These are phyloP conservation scores for Pluteus cervinus DNA, from an alignment of 768 basidiomycete species.

Conservation along the genomic window DNA sequence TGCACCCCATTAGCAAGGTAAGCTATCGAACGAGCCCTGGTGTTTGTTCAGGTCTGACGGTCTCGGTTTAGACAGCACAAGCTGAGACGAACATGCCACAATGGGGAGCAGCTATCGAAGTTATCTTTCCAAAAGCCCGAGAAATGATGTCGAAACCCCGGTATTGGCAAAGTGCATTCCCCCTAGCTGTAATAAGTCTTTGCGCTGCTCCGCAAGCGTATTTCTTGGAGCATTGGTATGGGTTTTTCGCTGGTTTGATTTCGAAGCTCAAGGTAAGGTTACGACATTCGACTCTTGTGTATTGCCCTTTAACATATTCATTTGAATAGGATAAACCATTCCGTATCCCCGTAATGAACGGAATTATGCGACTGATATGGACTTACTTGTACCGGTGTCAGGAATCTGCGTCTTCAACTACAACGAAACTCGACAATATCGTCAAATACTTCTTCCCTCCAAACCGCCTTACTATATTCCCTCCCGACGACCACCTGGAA, in stretches of 20 bases:
- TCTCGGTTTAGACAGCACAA: constrained; percentile 66
- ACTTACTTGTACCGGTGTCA: constrained; percentile 93
- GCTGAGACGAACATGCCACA: constrained; percentile 94
- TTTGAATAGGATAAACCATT: constrained; percentile 71
- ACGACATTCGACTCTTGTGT: background rate
- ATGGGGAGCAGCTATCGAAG: constrained; percentile 89
- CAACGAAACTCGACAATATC: constrained; percentile 69
- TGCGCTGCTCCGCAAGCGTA: constrained; percentile 85
- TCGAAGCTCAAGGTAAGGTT: constrained; percentile 71
- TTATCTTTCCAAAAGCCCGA: constrained; percentile 73
- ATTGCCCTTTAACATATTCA: constrained; percentile 7
- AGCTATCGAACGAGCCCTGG: constrained; percentile 5
- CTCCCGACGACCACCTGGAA: constrained; percentile 71
- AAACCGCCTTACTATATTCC: constrained; percentile 52
- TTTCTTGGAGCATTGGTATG: constrained; percentile 77
- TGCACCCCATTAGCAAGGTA: constrained; percentile 90
- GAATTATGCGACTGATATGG: constrained; percentile 81
- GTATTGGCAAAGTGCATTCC: constrained; percentile 86
- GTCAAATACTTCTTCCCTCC: constrained; percentile 77
- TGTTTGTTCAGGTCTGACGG: constrained; percentile 3
- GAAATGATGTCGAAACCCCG: constrained; percentile 86
- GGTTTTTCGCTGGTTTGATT: constrained; percentile 66
- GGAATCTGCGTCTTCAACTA: constrained; percentile 76
- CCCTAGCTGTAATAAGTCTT: constrained; percentile 73
- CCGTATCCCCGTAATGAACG: constrained; percentile 71